Base-by-base conservation (phyloP, 1,284 basidiomycete genomes). In the Ustilago esculenta region DNA sequence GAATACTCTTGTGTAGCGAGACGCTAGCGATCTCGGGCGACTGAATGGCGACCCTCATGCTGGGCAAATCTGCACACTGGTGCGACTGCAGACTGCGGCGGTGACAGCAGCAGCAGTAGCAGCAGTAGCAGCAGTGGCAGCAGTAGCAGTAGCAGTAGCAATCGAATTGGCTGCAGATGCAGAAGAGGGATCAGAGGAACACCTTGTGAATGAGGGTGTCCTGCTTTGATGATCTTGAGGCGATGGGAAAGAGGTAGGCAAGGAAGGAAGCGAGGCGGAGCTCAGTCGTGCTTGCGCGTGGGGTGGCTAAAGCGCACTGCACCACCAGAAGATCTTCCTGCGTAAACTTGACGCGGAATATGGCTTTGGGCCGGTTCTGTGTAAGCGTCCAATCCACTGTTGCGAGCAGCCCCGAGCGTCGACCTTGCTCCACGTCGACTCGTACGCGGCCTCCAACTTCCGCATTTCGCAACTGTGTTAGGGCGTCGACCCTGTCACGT, bases 1-100 rank as follows among this genome's bases (percentile, higher is more conserved):
- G 92, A 42, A 94, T 87, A 54, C 88, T 86, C 72, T 89, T 87
- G 82, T 94, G 92, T 54, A 98, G 85, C 70, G 88, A 89, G 61
- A 93, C 89, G 46, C 86, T 84, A 46, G 88, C 87, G 58, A 98
- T 94, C 84, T 98, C 94, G 52, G 88, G 84, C n/a, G 92, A 94
- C 66, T 89, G 84, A 73, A 96, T 88, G 50, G 86, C 84, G 39
- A 76, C 55, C 51, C 35, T 59, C 75, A 71, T 65, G 49, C 34
- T 47, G 54, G 42, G 35, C 42, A 14, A 32, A 35, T 25, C 39
- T 63, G 46, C 39, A 42, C 57, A 66, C 33, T 33, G 14, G 37
- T 36, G 45, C 59, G 34, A 55, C 53, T 50, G 53, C 42, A 44
- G 43, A 50, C 45, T 39, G 50, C 47, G 37, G 53, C 47, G 34